Percentiles rank a stretch among this genome's conserved stretches.
phyloP scores from a whole-genome alignment of 768 basidiomycete genomes.

The Tubosaeta sp. region DNA sequence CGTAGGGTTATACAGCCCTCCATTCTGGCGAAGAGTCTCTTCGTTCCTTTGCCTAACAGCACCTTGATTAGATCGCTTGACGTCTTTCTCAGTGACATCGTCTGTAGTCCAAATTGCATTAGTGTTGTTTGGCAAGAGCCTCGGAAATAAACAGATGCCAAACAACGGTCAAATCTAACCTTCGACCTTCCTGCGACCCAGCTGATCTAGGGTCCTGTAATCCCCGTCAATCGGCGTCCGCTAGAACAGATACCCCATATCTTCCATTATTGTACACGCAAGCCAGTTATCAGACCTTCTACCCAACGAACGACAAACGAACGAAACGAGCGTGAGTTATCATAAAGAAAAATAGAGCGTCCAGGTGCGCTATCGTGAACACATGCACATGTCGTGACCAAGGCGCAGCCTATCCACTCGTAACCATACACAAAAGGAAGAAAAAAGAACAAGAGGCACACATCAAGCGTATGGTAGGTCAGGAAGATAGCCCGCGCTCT shows the following conservation, averaged over 20 bases:
- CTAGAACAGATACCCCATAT: neutral
- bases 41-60: too few relatives aligned
- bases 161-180: too few relatives aligned
- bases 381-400: conserved; percentile 8
- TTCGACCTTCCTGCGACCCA: too few relatives aligned
- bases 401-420: conserved; percentile 16
- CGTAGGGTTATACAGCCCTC: too few relatives aligned
- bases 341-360: conserved; percentile 13
- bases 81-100: too few relatives aligned
- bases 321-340: conserved; percentile 21
- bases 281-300: neutral
- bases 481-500: conserved; percentile 26
- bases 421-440: conserved; percentile 14
- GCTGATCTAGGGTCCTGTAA: too few relatives aligned
- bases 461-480: conserved; percentile 21
- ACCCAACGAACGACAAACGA: conserved; percentile 19
- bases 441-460: neutral
- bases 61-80: too few relatives aligned
- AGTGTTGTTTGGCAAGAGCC: conserved; percentile 5
- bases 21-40: too few relatives aligned
- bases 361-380: conserved; percentile 20
- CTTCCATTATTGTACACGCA: conserved; percentile 3
- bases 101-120: neutral
- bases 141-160: conserved; percentile 1
- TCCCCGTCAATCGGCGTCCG: too few relatives aligned